Evolutionary conservation across 805 yeast species (phyloP).

Genomic region (Nakazawaea wickerhamii): DNA sequence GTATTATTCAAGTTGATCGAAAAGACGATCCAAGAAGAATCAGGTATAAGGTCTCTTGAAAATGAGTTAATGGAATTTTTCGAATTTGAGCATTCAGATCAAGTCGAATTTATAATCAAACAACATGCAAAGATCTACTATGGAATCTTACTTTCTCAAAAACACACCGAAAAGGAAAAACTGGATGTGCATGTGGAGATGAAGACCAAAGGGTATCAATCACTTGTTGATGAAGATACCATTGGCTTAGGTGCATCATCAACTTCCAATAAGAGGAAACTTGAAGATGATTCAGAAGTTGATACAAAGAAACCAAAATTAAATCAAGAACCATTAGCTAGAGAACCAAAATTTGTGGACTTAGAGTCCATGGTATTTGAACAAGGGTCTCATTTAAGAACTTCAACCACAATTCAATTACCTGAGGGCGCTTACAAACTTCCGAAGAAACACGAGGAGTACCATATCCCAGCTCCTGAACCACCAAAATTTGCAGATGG

Average conservation of each 20-base stretch:
- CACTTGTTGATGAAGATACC: constrained; percentile 36
- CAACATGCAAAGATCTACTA: constrained; percentile 32
- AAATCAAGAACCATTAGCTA: constrained; percentile 8
- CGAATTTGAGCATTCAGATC: constrained; percentile 43
- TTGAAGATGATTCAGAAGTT: constrained; percentile 13
- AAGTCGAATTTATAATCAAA: constrained; percentile 43
- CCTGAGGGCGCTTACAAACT: constrained; percentile 84
- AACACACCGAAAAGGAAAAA: constrained; percentile 27
- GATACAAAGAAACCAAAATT: constrained; percentile 8
- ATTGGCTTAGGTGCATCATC: constrained; percentile 17
- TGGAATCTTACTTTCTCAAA: constrained; percentile 22
- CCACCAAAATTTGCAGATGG: constrained; percentile 32
- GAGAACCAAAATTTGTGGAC: constrained; percentile 54
- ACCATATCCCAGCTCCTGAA: constrained; percentile 84
- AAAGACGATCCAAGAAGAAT: constrained; percentile 20
- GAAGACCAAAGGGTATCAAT: constrained; percentile 33
- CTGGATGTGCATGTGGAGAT: constrained; percentile 36
- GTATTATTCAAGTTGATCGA: constrained; percentile 36
- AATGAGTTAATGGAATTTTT: constrained; percentile 47
- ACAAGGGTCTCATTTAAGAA: constrained; percentile 66
- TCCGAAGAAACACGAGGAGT: constrained; percentile 77
- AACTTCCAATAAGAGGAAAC: constrained; percentile 15
- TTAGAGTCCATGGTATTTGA: constrained; percentile 60
- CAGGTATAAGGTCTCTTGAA: constrained; percentile 42
- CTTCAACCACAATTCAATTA: constrained; percentile 59